Base-by-base conservation (phyloP, 768 basidiomycete species). In the Fomitopsis pulvina region DNA sequence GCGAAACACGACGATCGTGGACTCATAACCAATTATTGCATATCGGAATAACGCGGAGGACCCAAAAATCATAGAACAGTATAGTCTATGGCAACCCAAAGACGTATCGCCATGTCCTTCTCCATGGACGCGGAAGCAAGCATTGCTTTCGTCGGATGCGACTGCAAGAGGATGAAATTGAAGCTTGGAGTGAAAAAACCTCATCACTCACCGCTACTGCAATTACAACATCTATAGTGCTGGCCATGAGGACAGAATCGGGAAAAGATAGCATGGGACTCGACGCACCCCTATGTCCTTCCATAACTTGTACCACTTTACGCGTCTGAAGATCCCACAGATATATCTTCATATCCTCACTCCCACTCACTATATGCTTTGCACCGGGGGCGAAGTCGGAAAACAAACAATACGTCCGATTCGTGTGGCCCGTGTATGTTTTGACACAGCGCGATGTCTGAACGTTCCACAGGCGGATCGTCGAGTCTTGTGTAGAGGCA, bases 401-500 rank as follows among this genome's bases (percentile, higher is more conserved):
- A 52, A 79, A 76, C 51, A 92, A 72, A 58, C 87, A 92, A 57
- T 85, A 95, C 27, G 88, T 90, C 41, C 88, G 80, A 65, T 93
- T 95, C 3, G 73, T 73, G 62, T 95, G 93, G 0, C 93, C 92
- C 0, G 76, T 81, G 61, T 93, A 93, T 2, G 93, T 95, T 70
- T 98, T 97, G 21, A 95, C 83, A 57, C 92, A 92, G 52, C 85
- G 84, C 3, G 91, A 89, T 7, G 81, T 85, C 52, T 92, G 90
- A 62, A 87, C 92, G 64, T 95, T 89, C 93, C 96, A 98, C 14
- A 99, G 70, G 1, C 95, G 82, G 52, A 98, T 83, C 0, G 90
- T 92, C 5, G 92, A 95, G 64, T 98, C 94, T 63, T 97, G 87
- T 2, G 96, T 96, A 1, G 91, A 85, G 4, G 85, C 87, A 37